A percentile compares a stretch with the other conserved stretches of the same genome.
phyloP scores from a whole-genome alignment of 768 basidiomycete species.

The Hericium rajendrae region DNA sequence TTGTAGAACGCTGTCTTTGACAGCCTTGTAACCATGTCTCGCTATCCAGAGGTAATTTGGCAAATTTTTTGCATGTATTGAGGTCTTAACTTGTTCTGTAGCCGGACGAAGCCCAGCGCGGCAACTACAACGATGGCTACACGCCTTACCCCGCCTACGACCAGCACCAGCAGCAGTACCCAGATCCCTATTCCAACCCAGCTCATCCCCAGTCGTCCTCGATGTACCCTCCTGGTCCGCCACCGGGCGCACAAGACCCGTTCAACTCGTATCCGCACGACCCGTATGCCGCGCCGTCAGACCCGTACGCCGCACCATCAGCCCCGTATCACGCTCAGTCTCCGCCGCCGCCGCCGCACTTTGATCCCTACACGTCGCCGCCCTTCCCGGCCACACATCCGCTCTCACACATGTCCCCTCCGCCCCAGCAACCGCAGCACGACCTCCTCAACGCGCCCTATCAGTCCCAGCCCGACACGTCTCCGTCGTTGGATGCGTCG shows the following conservation, averaged over 20 bases:
- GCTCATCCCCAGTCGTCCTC: conserved; percentile 1
- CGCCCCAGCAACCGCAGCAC: neutral
- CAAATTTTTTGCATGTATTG: neutral
- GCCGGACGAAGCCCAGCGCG: conserved; percentile 56
- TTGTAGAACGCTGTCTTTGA: neutral
- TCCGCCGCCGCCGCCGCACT: conserved; percentile 18
- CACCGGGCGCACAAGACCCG: conserved; percentile 8
- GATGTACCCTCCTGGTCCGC: conserved; percentile 3
- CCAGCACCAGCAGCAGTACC: conserved; percentile 22
- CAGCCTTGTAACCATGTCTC: conserved; percentile 24
- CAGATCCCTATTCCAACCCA: conserved; percentile 31
- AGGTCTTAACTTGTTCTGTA: conserved; percentile 15
- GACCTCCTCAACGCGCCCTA: conserved; percentile 14
- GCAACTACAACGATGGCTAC: conserved; percentile 63
- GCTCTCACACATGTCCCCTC: neutral
- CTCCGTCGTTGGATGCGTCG: conserved; percentile 8
- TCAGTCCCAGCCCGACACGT: conserved; percentile 8
- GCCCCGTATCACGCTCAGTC: conserved; percentile 11
- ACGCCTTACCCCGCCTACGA: conserved; percentile 33
- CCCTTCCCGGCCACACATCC: conserved; percentile 8
- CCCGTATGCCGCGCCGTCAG: conserved; percentile 14
- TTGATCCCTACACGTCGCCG: conserved; percentile 4
- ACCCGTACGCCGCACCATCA: conserved; percentile 10
- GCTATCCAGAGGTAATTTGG: conserved; percentile 28
- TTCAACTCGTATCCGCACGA: conserved; percentile 14